Evolutionary conservation across 306 rosid genomes (phyloP).

Genomic region (Begonia masoniana): DNA sequence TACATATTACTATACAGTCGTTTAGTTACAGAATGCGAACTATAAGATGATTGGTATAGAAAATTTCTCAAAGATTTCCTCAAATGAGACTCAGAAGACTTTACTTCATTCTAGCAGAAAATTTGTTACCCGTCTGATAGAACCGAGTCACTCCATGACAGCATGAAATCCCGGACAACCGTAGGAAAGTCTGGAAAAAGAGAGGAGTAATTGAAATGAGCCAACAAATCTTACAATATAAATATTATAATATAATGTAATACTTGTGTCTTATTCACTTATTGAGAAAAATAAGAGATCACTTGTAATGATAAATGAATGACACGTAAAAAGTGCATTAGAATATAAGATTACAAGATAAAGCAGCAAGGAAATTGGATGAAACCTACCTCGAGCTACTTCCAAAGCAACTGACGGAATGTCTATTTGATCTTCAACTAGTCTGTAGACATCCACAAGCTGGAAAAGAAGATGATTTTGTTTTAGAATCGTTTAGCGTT

Average conservation of each 20-base stretch:
- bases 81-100: too few relatives aligned
- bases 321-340: too few relatives aligned
- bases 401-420: slow-evolving; percentile 69
- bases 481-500: slow-evolving; percentile 9
- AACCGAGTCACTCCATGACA: slow-evolving; percentile 74
- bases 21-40: too few relatives aligned
- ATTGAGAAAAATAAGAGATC: too few relatives aligned
- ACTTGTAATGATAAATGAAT: too few relatives aligned
- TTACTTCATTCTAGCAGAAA: too few relatives aligned
- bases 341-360: too few relatives aligned
- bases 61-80: too few relatives aligned
- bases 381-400: slow-evolving; percentile 67
- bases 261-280: background rate
- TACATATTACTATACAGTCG: too few relatives aligned
- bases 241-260: background rate
- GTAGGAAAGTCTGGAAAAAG: slow-evolving; percentile 58
- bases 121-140: slow-evolving; percentile 54
- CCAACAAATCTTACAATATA: background rate
- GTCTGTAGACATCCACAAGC: slow-evolving; percentile 91
- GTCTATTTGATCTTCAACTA: slow-evolving; percentile 83
- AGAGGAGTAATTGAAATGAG: slow-evolving; percentile 2
- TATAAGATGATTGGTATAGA: too few relatives aligned
- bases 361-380: background rate
- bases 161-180: slow-evolving; percentile 66
- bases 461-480: slow-evolving; percentile 21